These are phyloP conservation scores for Oryza meyeriana DNA, from an alignment of 176 grass and related monocot genomes.

Conservation along the genomic window DNA sequence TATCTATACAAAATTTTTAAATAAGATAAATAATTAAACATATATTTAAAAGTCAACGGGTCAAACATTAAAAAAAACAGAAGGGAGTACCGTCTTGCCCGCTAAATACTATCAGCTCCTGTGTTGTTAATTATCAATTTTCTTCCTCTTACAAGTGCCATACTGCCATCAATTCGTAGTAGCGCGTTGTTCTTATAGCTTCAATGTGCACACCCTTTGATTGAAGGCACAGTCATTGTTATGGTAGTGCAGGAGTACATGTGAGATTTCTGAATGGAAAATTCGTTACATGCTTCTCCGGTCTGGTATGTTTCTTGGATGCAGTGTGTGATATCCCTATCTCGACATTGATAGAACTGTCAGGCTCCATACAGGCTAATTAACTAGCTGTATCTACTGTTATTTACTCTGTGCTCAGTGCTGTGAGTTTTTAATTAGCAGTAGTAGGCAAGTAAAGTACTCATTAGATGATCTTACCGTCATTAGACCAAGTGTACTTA, in stretches of 20 bases:
- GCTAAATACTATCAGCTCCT: not conserved
- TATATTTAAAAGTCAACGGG: no score
- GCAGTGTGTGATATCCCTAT: not conserved
- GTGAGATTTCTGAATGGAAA: not conserved
- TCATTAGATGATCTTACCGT: not conserved
- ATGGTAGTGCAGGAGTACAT: not conserved
- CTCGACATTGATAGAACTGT: slow-evolving; percentile 20
- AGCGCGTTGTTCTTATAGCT: not conserved
- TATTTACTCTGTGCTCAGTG: not conserved
- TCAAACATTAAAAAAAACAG: no score
- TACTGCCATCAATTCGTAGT: not conserved
- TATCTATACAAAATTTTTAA: no score
- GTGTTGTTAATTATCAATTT: not conserved
- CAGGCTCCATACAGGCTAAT: not conserved
- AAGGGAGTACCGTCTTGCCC: not conserved
- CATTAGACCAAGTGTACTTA: not conserved
- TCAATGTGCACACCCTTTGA: not conserved
- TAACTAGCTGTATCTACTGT: not conserved
- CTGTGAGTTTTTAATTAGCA: not conserved
- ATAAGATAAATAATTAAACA: no score
- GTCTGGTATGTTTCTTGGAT: slow-evolving; percentile 21
- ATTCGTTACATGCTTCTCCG: slow-evolving; percentile 9
- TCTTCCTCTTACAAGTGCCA: not conserved
- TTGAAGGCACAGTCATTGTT: slow-evolving; percentile 2
- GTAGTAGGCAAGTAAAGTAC: not conserved